Evolutionary conservation across 176 grass and related monocot species (phyloP), one percentile per base, ranked within the genome.

Genomic region (Triticum monococcum): DNA sequence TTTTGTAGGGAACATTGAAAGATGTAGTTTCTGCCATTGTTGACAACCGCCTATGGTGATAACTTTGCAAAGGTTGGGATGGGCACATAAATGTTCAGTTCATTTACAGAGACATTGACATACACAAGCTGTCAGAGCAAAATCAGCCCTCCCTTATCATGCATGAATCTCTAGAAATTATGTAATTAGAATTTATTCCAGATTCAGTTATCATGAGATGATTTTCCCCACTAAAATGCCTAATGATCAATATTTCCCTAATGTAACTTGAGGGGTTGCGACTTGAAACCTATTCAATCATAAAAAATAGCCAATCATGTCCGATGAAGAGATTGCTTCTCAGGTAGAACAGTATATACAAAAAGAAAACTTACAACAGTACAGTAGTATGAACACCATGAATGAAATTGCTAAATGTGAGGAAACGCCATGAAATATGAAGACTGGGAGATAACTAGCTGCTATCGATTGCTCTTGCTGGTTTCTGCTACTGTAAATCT

Each of bases 21-120:
- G 89, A 94, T 24, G 48, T 91, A 45, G 79, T 84, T 32, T 82
- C 69, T 64, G 84, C 81, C 20, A 72, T 94, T 13, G 78, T 94
- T 52, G 87, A 91, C 41, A 89, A 94, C 76, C 40, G 81, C 33
- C 81, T 91, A 28, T 89, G 92, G 92, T 94, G 75, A 91, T 52
- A 65, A 23, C 61, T 89, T 60, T n/a, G n/a, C 25, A 2, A 62
- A 86, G 24, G 5, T 13, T 81, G 25, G 36, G 33, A 61, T 37
- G 31, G 68, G 50, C 22, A 83, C 54, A 62, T 43, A 62, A 38
- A 83, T 61, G 35, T 72, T 72, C 66, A 25, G 46, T 35, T 81
- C 26, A 52, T 81, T 7, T 30, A 66, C 7, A 26, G 8, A 71
- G 80, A 57, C 71, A 66, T 56, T 82, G 66, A 18, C 66, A 71